Evolutionary conservation across 2,329 filamentous ascomycete species (phyloP).

Genomic region (Penicillium sp.): DNA sequence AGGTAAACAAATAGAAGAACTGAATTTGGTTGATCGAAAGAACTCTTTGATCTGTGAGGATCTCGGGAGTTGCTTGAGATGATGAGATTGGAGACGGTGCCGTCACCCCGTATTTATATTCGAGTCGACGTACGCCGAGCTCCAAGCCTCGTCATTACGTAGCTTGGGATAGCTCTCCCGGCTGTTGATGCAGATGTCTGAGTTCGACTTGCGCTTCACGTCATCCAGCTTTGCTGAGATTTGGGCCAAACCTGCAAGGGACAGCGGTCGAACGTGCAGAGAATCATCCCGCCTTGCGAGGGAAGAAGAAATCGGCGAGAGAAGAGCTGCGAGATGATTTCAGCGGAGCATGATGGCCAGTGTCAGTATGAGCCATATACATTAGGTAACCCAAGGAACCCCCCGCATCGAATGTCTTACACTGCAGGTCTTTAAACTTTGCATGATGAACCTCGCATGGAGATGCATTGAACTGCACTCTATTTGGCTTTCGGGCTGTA

Average conservation of each 20-base stretch:
- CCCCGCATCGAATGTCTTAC: constrained; percentile 8
- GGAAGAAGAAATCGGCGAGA: constrained; percentile 6
- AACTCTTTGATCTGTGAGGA: not conserved
- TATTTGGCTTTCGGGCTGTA: constrained; percentile 3
- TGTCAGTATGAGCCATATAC: constrained; percentile 7
- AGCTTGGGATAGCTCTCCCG: not conserved
- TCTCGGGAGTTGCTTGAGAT: constrained; percentile 8
- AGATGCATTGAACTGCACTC: constrained; percentile 5
- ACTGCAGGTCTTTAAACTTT: constrained; percentile 1
- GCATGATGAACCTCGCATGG: constrained; percentile 21
- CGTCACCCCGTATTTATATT: constrained; percentile 20
- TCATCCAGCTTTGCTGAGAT: constrained; percentile 10
- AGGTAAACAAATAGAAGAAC: not conserved
- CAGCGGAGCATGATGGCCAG: not conserved
- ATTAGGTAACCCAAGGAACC: not conserved
- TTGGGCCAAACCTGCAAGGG: constrained; percentile 16
- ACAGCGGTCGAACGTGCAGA: constrained; percentile 16
- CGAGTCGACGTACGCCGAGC: not conserved
- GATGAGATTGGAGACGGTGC: constrained; percentile 8
- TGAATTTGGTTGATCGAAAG: not conserved
- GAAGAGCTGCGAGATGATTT: constrained; percentile 16
- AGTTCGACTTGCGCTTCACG: constrained; percentile 1
- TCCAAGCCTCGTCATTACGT: constrained; percentile 7
- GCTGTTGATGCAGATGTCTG: constrained; percentile 9
- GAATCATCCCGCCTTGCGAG: constrained; percentile 16